Evolutionary conservation across 495 filamentous ascomycete species (phyloP).

Genomic region (Lophium mytilinum): DNA sequence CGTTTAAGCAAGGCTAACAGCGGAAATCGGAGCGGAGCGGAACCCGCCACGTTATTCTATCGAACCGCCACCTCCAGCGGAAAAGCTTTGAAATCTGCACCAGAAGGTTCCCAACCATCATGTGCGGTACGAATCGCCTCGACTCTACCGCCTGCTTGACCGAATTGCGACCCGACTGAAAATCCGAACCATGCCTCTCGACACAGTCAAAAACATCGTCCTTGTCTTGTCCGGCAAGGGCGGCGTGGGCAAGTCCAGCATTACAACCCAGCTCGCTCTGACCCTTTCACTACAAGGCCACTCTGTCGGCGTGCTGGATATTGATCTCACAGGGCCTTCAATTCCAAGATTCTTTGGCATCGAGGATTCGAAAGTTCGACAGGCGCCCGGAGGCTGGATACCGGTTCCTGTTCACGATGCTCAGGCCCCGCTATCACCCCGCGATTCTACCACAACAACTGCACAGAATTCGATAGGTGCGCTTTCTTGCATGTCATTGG

Average conservation of each 20-base stretch:
- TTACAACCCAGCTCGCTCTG: slow-evolving; percentile 90
- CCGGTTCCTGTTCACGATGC: slow-evolving; percentile 69
- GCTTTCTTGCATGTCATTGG: slow-evolving; percentile 85
- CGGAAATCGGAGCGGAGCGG: no score
- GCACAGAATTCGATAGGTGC: slow-evolving; percentile 42
- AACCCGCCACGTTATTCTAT: no score
- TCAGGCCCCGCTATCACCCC: slow-evolving; percentile 19
- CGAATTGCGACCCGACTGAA: background rate
- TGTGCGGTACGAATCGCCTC: no score
- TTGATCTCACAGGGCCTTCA: slow-evolving; percentile 92
- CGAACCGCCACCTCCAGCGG: no score
- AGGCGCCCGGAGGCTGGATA: slow-evolving; percentile 81
- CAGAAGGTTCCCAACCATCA: no score
- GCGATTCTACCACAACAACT: background rate
- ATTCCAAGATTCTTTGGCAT: slow-evolving; percentile 91
- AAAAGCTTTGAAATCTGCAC: no score
- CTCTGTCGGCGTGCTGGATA: slow-evolving; percentile 88
- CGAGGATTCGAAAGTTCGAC: slow-evolving; percentile 80
- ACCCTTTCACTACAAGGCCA: slow-evolving; percentile 75
- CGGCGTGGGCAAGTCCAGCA: slow-evolving; percentile 93
- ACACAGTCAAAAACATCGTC: slow-evolving; percentile 36
- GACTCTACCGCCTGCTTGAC: background rate
- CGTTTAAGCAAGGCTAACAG: no score
- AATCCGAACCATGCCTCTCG: slow-evolving; percentile 31
- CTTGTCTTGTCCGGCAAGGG: slow-evolving; percentile 91